phyloP scores from a whole-genome alignment of 2,329 filamentous ascomycete species.

The Ophiostoma sp. region DNA sequence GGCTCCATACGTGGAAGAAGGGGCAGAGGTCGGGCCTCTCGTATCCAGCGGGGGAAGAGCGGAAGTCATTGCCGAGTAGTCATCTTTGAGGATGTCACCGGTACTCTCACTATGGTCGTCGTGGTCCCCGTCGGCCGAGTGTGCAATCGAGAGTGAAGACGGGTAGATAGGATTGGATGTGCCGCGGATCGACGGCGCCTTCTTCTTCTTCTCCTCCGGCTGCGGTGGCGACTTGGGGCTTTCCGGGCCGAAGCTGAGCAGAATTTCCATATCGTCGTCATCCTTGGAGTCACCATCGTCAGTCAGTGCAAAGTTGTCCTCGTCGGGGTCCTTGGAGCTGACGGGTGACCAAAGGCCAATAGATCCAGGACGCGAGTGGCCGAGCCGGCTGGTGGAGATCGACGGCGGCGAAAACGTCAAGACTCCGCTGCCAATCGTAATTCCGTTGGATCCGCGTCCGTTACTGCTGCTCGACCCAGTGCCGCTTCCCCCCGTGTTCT shows the following conservation, averaged over 20 bases:
- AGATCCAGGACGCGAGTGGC: constrained; percentile 44
- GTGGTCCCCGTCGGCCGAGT: constrained; percentile 18
- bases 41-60: constrained; percentile 18
- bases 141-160: constrained; percentile 21
- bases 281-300: constrained; percentile 44
- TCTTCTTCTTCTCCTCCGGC: background rate
- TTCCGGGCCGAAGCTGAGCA: constrained; percentile 30
- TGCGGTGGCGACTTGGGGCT: constrained; percentile 3
- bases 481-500: background rate
- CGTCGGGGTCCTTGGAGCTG: constrained; percentile 41
- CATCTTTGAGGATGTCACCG: background rate
- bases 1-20: background rate
- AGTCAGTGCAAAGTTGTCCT: constrained; percentile 29
- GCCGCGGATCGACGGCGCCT: constrained; percentile 21
- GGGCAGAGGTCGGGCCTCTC: background rate
- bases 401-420: constrained; percentile 35
- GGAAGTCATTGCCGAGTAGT: background rate
- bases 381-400: constrained; percentile 28
- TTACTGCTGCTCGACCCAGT: constrained; percentile 24
- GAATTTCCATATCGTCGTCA: constrained; percentile 44
- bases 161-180: background rate
- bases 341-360: constrained; percentile 51
- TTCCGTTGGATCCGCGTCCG: constrained; percentile 23
- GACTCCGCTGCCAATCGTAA: constrained; percentile 32
- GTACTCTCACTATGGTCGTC: constrained; percentile 1